Conservation (phyloP, 2,329 filamentous ascomycete genomes). For the Coniochaeta sp. region DNA sequence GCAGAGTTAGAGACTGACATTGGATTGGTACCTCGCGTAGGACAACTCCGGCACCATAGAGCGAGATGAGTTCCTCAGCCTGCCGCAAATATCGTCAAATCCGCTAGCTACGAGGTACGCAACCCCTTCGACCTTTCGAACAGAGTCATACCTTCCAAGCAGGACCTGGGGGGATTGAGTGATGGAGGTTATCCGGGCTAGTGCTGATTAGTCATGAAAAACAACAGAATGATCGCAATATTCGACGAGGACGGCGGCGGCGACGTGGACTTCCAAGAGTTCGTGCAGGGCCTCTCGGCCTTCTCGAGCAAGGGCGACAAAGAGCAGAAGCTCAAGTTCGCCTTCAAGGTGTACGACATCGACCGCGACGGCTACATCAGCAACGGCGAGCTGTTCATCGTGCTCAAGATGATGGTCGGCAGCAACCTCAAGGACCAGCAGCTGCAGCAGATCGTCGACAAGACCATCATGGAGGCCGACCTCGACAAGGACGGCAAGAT, state of each 20-base stretch:
- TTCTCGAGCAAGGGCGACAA: slow-evolving; percentile 99
- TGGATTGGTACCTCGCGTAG: slow-evolving; percentile 34
- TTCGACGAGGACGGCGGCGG: slow-evolving; percentile 98
- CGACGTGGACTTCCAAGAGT: slow-evolving; percentile 98
- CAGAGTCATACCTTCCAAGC: no score
- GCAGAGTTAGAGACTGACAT: slow-evolving; percentile 3
- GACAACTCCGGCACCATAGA: slow-evolving; percentile 98
- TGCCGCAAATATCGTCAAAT: slow-evolving; percentile 96
- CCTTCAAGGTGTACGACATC: slow-evolving; percentile 99
- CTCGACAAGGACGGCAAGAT: slow-evolving; percentile 95
- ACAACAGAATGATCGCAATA: slow-evolving; percentile 89
- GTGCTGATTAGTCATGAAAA: background rate
- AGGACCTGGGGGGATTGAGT: background rate
- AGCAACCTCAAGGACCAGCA: slow-evolving; percentile 99
- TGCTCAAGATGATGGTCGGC: slow-evolving; percentile 99
- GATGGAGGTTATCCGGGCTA: background rate
- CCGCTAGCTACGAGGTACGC: slow-evolving; percentile 84
- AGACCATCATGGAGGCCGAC: slow-evolving; percentile 99
- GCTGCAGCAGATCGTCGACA: slow-evolving; percentile 98
- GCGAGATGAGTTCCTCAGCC: slow-evolving; percentile 93
- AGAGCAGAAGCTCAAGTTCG: slow-evolving; percentile 95
- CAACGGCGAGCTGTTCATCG: slow-evolving; percentile 98
- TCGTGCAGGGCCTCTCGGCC: slow-evolving; percentile 85
- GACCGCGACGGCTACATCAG: slow-evolving; percentile 97
- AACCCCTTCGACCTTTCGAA: no score